Conservation (phyloP, 2,329 filamentous ascomycete genomes). For the Fusarium udum region DNA sequence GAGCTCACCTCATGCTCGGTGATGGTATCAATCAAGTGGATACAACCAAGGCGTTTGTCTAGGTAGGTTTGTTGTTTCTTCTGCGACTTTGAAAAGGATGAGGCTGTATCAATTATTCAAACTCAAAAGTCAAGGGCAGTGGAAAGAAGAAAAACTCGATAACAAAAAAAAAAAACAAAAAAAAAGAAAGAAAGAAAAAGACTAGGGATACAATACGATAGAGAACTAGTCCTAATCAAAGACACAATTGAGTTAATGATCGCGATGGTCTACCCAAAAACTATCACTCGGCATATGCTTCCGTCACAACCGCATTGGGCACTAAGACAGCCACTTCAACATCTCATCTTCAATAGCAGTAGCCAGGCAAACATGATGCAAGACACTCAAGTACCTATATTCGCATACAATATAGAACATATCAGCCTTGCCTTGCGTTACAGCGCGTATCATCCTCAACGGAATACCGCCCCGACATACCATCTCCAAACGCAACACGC, state of each 20-base stretch:
- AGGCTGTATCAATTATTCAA: slow-evolving; percentile 6
- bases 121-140: neutral
- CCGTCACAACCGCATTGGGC: neutral
- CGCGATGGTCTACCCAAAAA: neutral
- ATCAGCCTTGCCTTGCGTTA: slow-evolving; percentile 2
- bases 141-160: neutral
- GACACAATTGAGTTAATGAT: slow-evolving; percentile 3
- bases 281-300: neutral
- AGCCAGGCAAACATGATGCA: neutral
- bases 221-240: neutral
- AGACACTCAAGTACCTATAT: neutral
- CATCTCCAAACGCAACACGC: neutral
- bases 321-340: neutral
- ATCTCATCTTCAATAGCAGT: neutral
- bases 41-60: slow-evolving; percentile 17
- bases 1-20: neutral
- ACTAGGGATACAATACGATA: slow-evolving; percentile 13
- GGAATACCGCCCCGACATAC: neutral
- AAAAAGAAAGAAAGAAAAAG: neutral
- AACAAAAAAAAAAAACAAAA: neutral
- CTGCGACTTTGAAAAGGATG: neutral
- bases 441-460: neutral
- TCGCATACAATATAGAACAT: neutral
- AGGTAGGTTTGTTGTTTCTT: slow-evolving; percentile 21
- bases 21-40: slow-evolving; percentile 21